Conservation (phyloP, 805 yeast species). For the Ogataea corticis region DNA sequence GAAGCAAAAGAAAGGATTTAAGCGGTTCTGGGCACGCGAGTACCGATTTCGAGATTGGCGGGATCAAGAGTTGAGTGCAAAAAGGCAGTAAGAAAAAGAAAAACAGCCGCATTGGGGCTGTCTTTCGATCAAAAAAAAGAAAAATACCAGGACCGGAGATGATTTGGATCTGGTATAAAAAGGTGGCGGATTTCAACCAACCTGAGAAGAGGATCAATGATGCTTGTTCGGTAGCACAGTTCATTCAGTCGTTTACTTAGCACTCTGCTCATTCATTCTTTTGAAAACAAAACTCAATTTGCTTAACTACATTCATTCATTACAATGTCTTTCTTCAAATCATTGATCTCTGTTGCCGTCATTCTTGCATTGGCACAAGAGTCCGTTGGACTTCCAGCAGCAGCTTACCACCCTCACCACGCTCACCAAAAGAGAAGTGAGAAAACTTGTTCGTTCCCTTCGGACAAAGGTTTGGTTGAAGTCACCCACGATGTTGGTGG, state of each 20-base stretch:
- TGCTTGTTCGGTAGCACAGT: background rate
- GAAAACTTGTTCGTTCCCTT: slow-evolving; percentile 67
- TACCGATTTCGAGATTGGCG: background rate
- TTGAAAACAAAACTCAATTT: background rate
- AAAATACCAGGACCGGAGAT: background rate
- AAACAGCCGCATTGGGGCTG: background rate
- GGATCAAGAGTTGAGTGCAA: slow-evolving; percentile 1
- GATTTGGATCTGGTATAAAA: slow-evolving; percentile 1
- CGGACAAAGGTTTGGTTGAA: slow-evolving; percentile 64
- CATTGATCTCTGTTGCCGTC: slow-evolving; percentile 9
- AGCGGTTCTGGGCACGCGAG: background rate
- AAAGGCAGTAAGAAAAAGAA: slow-evolving; percentile 1
- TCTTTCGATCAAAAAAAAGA: background rate
- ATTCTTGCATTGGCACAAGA: slow-evolving; percentile 12
- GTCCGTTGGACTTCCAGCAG: slow-evolving; percentile 18
- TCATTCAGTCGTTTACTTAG: slow-evolving; percentile 8
- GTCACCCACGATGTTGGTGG: slow-evolving; percentile 58
- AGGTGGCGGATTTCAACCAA: background rate
- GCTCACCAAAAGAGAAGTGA: slow-evolving; percentile 28
- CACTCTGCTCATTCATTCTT: slow-evolving; percentile 3
- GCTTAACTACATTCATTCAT: background rate
- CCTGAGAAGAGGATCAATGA: no score
- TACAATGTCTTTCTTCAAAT: slow-evolving; percentile 15
- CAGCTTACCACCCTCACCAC: slow-evolving; percentile 21
- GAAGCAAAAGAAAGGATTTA: slow-evolving; percentile 1